Conservation (phyloP, 2,329 filamentous ascomycete species). For the Esteya vermicola region DNA sequence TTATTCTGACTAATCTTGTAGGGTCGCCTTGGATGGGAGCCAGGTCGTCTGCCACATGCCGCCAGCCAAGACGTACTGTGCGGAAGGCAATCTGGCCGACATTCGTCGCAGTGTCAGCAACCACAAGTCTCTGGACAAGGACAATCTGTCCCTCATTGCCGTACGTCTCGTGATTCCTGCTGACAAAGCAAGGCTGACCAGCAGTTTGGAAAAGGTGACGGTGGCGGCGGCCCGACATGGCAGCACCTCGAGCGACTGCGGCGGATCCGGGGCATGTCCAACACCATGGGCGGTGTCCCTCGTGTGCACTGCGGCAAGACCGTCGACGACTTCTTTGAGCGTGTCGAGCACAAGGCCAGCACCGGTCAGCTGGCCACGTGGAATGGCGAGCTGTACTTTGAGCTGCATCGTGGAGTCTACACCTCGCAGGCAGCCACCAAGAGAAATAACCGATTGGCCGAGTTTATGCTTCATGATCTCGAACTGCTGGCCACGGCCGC, state of each 20-base stretch:
- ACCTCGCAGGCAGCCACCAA: slow-evolving; percentile 98
- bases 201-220: slow-evolving; percentile 97
- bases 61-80: slow-evolving; percentile 88
- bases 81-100: slow-evolving; percentile 87
- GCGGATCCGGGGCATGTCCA: slow-evolving; percentile 79
- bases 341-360: slow-evolving; percentile 63
- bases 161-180: no score
- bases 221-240: slow-evolving; percentile 87
- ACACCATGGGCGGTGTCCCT: slow-evolving; percentile 70
- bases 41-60: slow-evolving; percentile 98
- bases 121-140: slow-evolving; percentile 92
- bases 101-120: slow-evolving; percentile 77
- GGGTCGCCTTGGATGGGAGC: slow-evolving; percentile 86
- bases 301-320: slow-evolving; percentile 77
- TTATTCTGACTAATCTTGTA: no score
- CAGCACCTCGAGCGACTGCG: slow-evolving; percentile 90
- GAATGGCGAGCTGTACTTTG: slow-evolving; percentile 97
- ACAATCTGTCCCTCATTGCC: slow-evolving; percentile 76
- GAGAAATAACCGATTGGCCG: slow-evolving; percentile 75
- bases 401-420: slow-evolving; percentile 92
- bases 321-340: slow-evolving; percentile 88
- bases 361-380: slow-evolving; percentile 85
- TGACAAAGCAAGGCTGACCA: no score
- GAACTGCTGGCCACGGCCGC: slow-evolving; percentile 80
- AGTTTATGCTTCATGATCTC: slow-evolving; percentile 73